Base-by-base conservation (phyloP, 2,329 filamentous ascomycete species). In the Cryphonectria nitschkei region DNA sequence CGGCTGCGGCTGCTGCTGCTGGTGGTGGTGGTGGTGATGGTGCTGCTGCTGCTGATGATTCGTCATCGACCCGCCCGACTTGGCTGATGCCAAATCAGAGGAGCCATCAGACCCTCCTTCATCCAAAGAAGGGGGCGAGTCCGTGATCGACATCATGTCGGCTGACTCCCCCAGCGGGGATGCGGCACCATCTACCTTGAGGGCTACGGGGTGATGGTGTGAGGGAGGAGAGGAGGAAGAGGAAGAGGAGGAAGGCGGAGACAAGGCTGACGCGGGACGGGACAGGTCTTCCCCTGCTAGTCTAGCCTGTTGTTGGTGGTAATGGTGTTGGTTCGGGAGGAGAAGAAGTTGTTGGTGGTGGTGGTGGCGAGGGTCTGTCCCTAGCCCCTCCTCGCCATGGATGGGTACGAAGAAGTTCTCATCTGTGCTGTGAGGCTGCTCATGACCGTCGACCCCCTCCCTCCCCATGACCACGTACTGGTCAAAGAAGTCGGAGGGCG, bases 401-500 rank as follows among this genome's bases (percentile, higher is more conserved):
- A 67, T 34, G 66, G 71, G 71, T 26, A 72, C 39, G 66, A 67
- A 68, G 62, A 67, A 70, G 66, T 29, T 54, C 39, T 65, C 63
- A 22, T 43, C 71, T 3, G 37, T 58, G 26, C 69, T 46, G 65
- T 43, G 61, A 8, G 5, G 22, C n/a, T 46, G 37, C 41, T 64
- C 61, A 9, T 46, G 61, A 26, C 9, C 37, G 13, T n/a, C 39
- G 54, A 32, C 61, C n/a, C 43, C 50, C 2, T 67, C 65, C 32
- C 41, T 56, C 2, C 69, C 71, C 66, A 71, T 71, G 66, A 70
- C 63, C 54, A 73, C 69, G 50, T 68, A 73, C 39, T 71, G 62
- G 58, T 73, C 71, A 43, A 73, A 73, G 69, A 73, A 71, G 46
- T 73, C 71, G 37, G 65, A 66, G 0, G 71, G 67, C 16, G 62